phyloP scores from a whole-genome alignment of 176 grass and related monocot genomes.

The Carex scoparia region DNA sequence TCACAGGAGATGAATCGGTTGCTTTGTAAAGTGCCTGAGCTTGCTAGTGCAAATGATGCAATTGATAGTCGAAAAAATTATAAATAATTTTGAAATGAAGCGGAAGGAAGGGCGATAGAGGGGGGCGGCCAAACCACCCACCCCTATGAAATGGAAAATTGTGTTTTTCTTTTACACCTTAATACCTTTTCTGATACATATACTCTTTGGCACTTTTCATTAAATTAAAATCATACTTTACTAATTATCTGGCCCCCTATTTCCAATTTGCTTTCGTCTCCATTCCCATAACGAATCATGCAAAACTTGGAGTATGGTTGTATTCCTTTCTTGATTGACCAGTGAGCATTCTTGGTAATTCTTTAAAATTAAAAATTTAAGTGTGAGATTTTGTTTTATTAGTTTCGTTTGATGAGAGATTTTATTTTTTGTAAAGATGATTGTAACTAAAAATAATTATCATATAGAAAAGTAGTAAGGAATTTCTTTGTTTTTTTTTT shows the following conservation, averaged over 20 bases:
- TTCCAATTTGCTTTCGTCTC: no score
- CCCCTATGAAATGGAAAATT: no score
- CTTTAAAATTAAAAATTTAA: neutral
- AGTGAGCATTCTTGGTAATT: neutral
- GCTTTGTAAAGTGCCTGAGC: conserved; percentile 80
- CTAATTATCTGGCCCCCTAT: no score
- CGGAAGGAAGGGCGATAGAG: no score
- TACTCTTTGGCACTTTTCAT: no score
- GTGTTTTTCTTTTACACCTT: no score
- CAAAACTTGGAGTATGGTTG: neutral
- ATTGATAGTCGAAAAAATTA: conserved; percentile 18
- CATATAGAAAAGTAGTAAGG: neutral
- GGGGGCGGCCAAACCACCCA: no score
- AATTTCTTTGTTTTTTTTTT: neutral
- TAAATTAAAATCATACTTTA: no score
- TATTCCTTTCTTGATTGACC: neutral
- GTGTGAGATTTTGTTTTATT: neutral
- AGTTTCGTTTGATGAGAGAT: neutral
- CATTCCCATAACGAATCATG: no score
- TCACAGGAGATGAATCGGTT: conserved; percentile 68
- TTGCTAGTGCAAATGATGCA: conserved; percentile 34
- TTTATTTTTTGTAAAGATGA: neutral
- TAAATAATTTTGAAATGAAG: neutral
- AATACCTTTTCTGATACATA: no score
- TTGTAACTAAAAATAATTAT: neutral